Percentiles rank a stretch among this genome's conserved stretches.
Conservation (phyloP, 345 rosid genomes). For the Salix udensis region DNA sequence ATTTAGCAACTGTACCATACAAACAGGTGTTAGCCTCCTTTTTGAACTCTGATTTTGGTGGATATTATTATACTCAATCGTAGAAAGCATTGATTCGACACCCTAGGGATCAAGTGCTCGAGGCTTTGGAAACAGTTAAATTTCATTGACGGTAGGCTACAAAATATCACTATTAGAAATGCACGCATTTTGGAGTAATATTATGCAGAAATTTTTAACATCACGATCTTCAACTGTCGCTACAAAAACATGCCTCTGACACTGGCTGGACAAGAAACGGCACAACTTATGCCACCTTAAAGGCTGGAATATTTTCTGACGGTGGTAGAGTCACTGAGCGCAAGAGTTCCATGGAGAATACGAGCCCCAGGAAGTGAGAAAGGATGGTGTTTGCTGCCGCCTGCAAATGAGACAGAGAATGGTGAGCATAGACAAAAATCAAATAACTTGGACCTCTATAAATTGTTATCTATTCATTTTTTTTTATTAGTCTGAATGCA, state of each 20-base stretch:
- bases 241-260: constrained; percentile 23
- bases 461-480: not conserved
- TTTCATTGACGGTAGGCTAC: not conserved
- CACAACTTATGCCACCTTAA: constrained; percentile 45
- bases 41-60: not conserved
- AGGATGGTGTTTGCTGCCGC: constrained; percentile 93
- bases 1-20: not conserved
- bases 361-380: constrained; percentile 90
- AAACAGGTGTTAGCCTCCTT: not conserved
- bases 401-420: constrained; percentile 37
- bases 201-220: constrained; percentile 3
- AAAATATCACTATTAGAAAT: not conserved
- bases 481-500: not conserved
- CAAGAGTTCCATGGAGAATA: constrained; percentile 83
- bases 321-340: constrained; percentile 81
- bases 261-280: constrained; percentile 1
- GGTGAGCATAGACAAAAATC: not conserved
- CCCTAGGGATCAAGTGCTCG: not conserved
- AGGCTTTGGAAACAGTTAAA: not conserved
- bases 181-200: not conserved
- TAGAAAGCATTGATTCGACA: not conserved
- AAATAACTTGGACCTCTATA: not conserved
- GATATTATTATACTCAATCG: not conserved
- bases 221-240: constrained; percentile 11
- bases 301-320: constrained; percentile 47